Percentiles rank a stretch among this genome's conserved stretches.
Conservation (phyloP, 768 basidiomycete species). For the Leccinum olivaceopallidum region DNA sequence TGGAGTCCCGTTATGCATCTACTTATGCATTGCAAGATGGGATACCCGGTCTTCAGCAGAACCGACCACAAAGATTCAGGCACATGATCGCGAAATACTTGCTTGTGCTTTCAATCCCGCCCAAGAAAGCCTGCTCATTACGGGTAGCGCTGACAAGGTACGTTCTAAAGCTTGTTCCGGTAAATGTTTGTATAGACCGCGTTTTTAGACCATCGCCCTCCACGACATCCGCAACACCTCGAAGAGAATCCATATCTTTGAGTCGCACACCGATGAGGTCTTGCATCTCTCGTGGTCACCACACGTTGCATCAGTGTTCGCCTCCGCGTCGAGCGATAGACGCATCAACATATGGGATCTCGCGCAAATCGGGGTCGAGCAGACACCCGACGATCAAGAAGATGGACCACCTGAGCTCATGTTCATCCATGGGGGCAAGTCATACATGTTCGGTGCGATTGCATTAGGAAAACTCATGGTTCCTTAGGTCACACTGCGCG, state of each 20-base stretch:
- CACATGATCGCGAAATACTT: slow-evolving; percentile 90
- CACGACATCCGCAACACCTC: slow-evolving; percentile 82
- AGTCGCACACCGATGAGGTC: slow-evolving; percentile 93
- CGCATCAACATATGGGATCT: slow-evolving; percentile 96
- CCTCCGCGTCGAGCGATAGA: slow-evolving; percentile 91
- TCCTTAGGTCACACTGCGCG: slow-evolving; percentile 79
- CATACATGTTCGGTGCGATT: slow-evolving; percentile 1
- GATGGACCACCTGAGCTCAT: slow-evolving; percentile 96
- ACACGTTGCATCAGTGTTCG: slow-evolving; percentile 87
- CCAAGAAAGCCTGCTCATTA: slow-evolving; percentile 75
- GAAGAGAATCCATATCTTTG: slow-evolving; percentile 85
- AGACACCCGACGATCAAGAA: slow-evolving; percentile 97
- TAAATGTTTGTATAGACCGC: background rate
- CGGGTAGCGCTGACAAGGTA: slow-evolving; percentile 94
- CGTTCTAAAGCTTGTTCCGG: slow-evolving; percentile 1
- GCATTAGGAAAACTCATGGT: slow-evolving; percentile 2
- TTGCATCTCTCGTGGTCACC: slow-evolving; percentile 96
- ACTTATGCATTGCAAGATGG: slow-evolving; percentile 60
- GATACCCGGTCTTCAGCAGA: slow-evolving; percentile 78
- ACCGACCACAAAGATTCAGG: slow-evolving; percentile 72
- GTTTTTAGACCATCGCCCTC: slow-evolving; percentile 72
- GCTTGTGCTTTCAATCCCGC: slow-evolving; percentile 89
- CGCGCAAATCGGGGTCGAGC: slow-evolving; percentile 87
- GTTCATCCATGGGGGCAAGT: slow-evolving; percentile 91
- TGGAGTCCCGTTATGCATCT: background rate